These are phyloP conservation scores for Microcyclosporella mali DNA, from an alignment of 2,329 filamentous ascomycete genomes.

Conservation along the genomic window DNA sequence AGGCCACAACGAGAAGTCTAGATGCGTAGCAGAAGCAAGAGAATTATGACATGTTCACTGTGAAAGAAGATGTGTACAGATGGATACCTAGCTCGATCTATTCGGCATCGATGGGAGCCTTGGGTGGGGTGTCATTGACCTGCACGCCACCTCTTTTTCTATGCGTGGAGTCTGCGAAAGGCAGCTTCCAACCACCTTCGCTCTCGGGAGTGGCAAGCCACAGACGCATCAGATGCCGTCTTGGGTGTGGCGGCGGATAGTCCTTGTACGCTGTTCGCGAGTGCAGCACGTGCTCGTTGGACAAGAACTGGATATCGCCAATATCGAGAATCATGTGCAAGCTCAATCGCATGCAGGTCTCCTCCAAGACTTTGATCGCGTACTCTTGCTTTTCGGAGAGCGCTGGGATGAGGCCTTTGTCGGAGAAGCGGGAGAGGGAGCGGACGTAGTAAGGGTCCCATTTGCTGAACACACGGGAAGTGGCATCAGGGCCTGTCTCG, in stretches of 20 bases:
- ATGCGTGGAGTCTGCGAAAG: conserved; percentile 72
- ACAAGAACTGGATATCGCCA: conserved; percentile 81
- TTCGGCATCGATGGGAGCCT: conserved; percentile 71
- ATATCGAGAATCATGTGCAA: conserved; percentile 83
- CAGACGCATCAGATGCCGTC: conserved; percentile 72
- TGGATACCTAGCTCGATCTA: too few relatives aligned
- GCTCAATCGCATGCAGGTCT: conserved; percentile 64
- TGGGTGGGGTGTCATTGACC: conserved; percentile 71
- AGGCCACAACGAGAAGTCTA: too few relatives aligned
- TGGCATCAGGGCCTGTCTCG: conserved; percentile 58
- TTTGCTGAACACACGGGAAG: conserved; percentile 65
- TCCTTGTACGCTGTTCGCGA: conserved; percentile 75
- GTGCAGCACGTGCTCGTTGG: conserved; percentile 73
- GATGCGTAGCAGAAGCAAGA: too few relatives aligned
- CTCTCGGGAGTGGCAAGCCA: conserved; percentile 77
- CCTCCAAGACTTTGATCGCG: conserved; percentile 65
- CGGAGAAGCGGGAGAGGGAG: conserved; percentile 63
- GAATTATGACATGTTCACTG: too few relatives aligned
- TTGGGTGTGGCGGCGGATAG: conserved; percentile 59
- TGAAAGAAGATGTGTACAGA: too few relatives aligned
- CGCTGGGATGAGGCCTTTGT: conserved; percentile 55
- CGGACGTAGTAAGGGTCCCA: conserved; percentile 82
- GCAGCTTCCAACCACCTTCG: conserved; percentile 80
- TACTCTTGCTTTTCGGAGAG: conserved; percentile 62
- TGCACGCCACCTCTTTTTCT: conserved; percentile 87